Conservation (phyloP, 2,329 filamentous ascomycete genomes). For the Colletotrichum cereale region DNA sequence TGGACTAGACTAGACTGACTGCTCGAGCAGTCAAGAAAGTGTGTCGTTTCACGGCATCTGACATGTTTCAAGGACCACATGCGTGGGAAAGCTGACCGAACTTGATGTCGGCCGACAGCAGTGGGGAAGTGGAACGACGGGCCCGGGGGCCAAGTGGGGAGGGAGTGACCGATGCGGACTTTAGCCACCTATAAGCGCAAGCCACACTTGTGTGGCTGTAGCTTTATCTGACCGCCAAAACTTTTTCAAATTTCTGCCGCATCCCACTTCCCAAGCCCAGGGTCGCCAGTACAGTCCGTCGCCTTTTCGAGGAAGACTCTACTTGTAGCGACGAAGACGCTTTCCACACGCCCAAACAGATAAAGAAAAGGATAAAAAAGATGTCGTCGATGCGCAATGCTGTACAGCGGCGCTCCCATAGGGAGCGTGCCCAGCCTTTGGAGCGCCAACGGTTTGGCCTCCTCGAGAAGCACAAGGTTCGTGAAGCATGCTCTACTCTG, state of each 20-base stretch:
- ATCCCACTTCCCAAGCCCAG: constrained; percentile 33
- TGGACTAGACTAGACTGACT: not conserved
- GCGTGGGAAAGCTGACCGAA: constrained; percentile 13
- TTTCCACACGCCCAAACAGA: not conserved
- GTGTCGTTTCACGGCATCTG: constrained; percentile 31
- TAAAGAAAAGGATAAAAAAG: constrained; percentile 3
- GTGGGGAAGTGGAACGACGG: constrained; percentile 7
- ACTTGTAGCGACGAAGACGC: not conserved
- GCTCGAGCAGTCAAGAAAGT: constrained; percentile 22
- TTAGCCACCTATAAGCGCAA: not conserved
- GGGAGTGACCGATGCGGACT: not conserved
- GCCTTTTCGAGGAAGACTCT: constrained; percentile 1
- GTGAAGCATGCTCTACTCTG: constrained; percentile 27
- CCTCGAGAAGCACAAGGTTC: constrained; percentile 93
- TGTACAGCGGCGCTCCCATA: constrained; percentile 85
- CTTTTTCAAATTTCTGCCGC: constrained; percentile 42
- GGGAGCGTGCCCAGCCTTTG: constrained; percentile 88
- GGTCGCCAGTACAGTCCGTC: constrained; percentile 8
- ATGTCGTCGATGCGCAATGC: constrained; percentile 72
- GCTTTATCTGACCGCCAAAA: constrained; percentile 40
- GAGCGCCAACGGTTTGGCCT: constrained; percentile 90
- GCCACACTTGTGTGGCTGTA: constrained; percentile 33
- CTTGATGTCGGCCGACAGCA: constrained; percentile 14
- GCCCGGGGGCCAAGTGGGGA: constrained; percentile 6
- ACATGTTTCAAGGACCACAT: constrained; percentile 36